Evolutionary conservation across 805 yeast genomes (phyloP).

Genomic region (Saturnispora dispora): DNA sequence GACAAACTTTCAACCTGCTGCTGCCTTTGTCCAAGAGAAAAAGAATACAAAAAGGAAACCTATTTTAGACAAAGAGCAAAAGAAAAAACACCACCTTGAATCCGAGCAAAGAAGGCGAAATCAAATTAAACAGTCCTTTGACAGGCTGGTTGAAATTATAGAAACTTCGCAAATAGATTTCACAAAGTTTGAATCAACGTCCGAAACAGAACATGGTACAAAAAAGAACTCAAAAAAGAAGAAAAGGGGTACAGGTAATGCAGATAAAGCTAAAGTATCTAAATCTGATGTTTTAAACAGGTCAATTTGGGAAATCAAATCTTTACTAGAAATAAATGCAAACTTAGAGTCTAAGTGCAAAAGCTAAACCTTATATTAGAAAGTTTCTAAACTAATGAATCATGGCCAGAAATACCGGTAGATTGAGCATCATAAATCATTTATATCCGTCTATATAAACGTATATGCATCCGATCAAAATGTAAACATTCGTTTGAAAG

Average conservation of each 20-base stretch:
- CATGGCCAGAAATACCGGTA: neutral
- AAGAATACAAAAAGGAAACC: slow-evolving; percentile 1
- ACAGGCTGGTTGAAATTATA: slow-evolving; percentile 23
- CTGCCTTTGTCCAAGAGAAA: neutral
- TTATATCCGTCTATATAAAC: neutral
- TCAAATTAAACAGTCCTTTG: slow-evolving; percentile 31
- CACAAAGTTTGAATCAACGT: neutral
- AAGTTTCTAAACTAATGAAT: neutral
- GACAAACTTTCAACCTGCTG: neutral
- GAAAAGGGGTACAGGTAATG: slow-evolving; percentile 5
- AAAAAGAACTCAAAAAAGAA: slow-evolving; percentile 2
- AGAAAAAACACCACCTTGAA: slow-evolving; percentile 28
- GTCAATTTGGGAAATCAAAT: slow-evolving; percentile 24
- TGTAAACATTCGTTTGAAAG: neutral
- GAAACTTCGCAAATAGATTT: slow-evolving; percentile 9
- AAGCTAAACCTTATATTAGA: neutral
- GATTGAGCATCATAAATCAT: neutral
- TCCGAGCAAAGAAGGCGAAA: slow-evolving; percentile 32
- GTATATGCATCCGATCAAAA: neutral
- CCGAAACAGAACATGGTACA: slow-evolving; percentile 3
- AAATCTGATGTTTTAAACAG: slow-evolving; percentile 21
- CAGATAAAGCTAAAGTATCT: slow-evolving; percentile 16
- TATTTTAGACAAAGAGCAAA: slow-evolving; percentile 26
- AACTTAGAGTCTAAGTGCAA: neutral
- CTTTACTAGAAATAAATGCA: slow-evolving; percentile 15